phyloP scores from a whole-genome alignment of 2,329 filamentous ascomycete genomes.

The Waltergamsia citrina region DNA sequence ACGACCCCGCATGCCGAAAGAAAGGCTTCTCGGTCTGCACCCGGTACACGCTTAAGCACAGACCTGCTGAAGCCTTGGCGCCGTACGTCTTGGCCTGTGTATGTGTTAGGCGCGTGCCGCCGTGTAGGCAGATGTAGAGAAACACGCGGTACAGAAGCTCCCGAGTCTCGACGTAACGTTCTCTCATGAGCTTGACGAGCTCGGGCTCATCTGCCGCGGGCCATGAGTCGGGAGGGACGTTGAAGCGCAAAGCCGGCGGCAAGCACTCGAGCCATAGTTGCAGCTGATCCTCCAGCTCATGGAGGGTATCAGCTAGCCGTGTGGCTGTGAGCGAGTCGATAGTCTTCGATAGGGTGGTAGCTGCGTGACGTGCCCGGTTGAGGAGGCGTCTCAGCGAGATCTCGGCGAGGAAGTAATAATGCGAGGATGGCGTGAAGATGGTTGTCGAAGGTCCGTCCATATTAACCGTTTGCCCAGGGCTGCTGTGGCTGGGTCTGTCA shows the following conservation, averaged over 20 bases:
- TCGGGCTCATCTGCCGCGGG: slow-evolving; percentile 7
- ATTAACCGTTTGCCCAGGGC: too few relatives aligned
- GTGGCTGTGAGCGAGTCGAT: slow-evolving; percentile 47
- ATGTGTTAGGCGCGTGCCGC: slow-evolving; percentile 6
- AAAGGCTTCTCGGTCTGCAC: slow-evolving; percentile 9
- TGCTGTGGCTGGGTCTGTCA: not conserved
- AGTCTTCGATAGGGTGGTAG: slow-evolving; percentile 46
- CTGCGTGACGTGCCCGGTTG: slow-evolving; percentile 35
- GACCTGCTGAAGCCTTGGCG: slow-evolving; percentile 6
- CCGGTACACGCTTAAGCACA: slow-evolving; percentile 7
- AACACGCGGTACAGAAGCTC: slow-evolving; percentile 9
- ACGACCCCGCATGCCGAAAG: slow-evolving; percentile 8
- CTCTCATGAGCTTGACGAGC: slow-evolving; percentile 9
- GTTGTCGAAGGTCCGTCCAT: too few relatives aligned
- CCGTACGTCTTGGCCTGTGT: slow-evolving; percentile 6
- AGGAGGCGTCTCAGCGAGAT: slow-evolving; percentile 64
- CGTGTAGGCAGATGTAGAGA: slow-evolving; percentile 9
- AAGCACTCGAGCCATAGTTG: slow-evolving; percentile 72
- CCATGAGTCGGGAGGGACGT: slow-evolving; percentile 7
- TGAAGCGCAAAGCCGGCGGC: slow-evolving; percentile 59
- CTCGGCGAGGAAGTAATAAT: slow-evolving; percentile 60
- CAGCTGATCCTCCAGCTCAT: slow-evolving; percentile 63
- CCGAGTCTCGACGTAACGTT: slow-evolving; percentile 9
- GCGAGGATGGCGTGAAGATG: slow-evolving; percentile 5
- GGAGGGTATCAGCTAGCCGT: slow-evolving; percentile 55